Percentiles rank a stretch among this genome's conserved stretches.
Evolutionary conservation across 2,329 filamentous ascomycete genomes (phyloP).

Genomic region (Setomelanomma holmii): DNA sequence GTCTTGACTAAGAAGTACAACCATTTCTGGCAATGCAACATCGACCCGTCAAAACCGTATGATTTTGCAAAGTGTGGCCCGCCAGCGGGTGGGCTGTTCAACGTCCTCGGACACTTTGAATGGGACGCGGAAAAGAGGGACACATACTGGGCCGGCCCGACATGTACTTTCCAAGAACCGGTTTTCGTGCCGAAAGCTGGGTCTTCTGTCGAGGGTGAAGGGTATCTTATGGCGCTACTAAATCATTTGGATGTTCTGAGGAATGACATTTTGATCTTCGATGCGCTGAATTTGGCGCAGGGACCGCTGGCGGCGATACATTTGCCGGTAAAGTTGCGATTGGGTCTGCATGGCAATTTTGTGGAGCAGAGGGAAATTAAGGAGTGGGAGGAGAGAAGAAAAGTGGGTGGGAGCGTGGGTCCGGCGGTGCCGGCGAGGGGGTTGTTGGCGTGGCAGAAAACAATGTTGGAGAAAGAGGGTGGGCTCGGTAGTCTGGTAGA

Average conservation of each 20-base stretch:
- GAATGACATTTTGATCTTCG: constrained; percentile 53
- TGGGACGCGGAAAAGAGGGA: constrained; percentile 42
- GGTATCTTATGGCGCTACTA: constrained; percentile 57
- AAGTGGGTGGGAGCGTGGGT: constrained; percentile 32
- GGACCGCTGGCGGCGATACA: constrained; percentile 51
- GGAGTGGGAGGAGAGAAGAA: constrained; percentile 39
- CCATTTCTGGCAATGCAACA: constrained; percentile 51
- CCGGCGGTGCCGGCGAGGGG: constrained; percentile 29
- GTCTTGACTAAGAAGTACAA: constrained; percentile 50
- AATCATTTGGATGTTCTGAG: constrained; percentile 51
- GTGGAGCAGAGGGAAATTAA: constrained; percentile 39
- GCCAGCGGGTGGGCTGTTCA: constrained; percentile 41
- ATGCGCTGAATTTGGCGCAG: constrained; percentile 49
- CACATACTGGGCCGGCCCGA: constrained; percentile 47
- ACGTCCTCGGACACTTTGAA: constrained; percentile 42
- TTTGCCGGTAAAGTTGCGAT: constrained; percentile 46
- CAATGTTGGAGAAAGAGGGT: constrained; percentile 24
- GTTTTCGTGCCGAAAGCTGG: constrained; percentile 58
- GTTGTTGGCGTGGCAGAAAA: constrained; percentile 40
- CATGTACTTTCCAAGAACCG: constrained; percentile 60
- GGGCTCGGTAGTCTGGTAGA: constrained; percentile 12
- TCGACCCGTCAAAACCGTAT: constrained; percentile 42
- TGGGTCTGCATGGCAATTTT: constrained; percentile 45
- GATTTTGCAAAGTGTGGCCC: constrained; percentile 43
- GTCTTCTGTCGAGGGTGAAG: constrained; percentile 57